Base-by-base conservation (phyloP, 768 basidiomycete genomes). In the Harrya chromipes region DNA sequence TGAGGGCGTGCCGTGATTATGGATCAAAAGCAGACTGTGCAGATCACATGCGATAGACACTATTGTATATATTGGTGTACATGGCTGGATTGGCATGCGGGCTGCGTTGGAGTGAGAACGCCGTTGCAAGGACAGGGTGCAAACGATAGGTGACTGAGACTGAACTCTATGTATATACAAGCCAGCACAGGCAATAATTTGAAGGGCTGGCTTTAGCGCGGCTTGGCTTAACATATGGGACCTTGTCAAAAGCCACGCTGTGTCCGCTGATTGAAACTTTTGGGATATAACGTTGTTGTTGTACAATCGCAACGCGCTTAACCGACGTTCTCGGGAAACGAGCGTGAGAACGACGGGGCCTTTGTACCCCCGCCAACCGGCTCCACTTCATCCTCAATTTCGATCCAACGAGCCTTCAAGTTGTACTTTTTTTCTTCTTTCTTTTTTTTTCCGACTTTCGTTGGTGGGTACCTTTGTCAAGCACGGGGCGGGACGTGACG, bases 361-460 rank as follows among this genome's bases (percentile, higher is more conserved):
- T 54, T 57, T 59, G 54, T 43, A 34, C 43, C 46, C 38, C 41
- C 40, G 44, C 48, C 47, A 46, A 13, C 29, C 47, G 37, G 49
- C 24, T 43, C 54, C 47, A 52, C 46, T 14, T 26, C 51, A 38
- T 50, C 46, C 34, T 29, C 33, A 6, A 16, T 51, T 56, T 56
- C 44, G 42, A 55, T 63, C 47, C 47, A 49, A 54, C 35, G 36
- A 29, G 29, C 5, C 33, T 14, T n/a, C n/a, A n/a, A n/a, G n/a
- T n/a, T 33, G 13, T 33, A 33, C 43, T 52, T 62, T 40, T 54
- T 63, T 64, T 59, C 50, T 63, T 64, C 56, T 58, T 59, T 50
- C 40, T 59, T 52, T 63, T 64, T 56, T 58, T 59, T 50, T 42
- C 57, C 39, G n/a, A n/a, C 40, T 47, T 39, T 50, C 34, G 53